phyloP scores from a whole-genome alignment of 805 yeast species.

The Candida insectalens region DNA sequence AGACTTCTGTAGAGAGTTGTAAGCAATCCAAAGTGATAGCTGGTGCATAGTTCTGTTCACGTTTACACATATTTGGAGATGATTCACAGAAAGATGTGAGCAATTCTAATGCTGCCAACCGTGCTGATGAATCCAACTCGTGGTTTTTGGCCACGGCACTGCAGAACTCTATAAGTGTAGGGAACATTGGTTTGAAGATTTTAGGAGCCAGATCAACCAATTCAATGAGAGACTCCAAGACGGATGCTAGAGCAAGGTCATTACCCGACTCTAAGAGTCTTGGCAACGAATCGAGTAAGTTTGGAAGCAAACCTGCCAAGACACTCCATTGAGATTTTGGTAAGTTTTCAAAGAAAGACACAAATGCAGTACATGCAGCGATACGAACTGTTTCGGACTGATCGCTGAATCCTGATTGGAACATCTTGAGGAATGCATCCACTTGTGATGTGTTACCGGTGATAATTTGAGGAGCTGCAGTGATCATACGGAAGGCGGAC shows the following conservation, averaged over 20 bases:
- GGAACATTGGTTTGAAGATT: slow-evolving; percentile 85
- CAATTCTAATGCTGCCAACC: slow-evolving; percentile 82
- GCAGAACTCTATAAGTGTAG: slow-evolving; percentile 78
- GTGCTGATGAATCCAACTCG: slow-evolving; percentile 68
- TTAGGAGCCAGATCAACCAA: slow-evolving; percentile 91
- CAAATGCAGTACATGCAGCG: slow-evolving; percentile 87
- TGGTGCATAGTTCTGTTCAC: slow-evolving; percentile 61
- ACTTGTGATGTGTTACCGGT: slow-evolving; percentile 23
- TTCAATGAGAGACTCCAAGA: slow-evolving; percentile 83
- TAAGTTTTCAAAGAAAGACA: slow-evolving; percentile 73
- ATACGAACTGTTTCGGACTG: slow-evolving; percentile 74
- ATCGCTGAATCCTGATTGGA: slow-evolving; percentile 77
- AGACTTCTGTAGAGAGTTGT: slow-evolving; percentile 86
- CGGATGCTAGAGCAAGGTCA: slow-evolving; percentile 73
- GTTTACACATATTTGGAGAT: slow-evolving; percentile 91
- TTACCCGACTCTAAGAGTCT: slow-evolving; percentile 71
- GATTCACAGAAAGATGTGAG: slow-evolving; percentile 86
- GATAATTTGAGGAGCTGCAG: slow-evolving; percentile 74
- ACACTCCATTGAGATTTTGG: slow-evolving; percentile 74
- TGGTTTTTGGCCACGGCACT: slow-evolving; percentile 73
- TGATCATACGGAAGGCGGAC: slow-evolving; percentile 81
- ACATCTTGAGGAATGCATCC: slow-evolving; percentile 48
- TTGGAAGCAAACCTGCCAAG: slow-evolving; percentile 73
- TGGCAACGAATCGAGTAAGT: slow-evolving; percentile 77
- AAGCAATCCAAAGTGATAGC: slow-evolving; percentile 66